phyloP scores from a whole-genome alignment of 805 yeast genomes.

The Ogataea methanolica region DNA sequence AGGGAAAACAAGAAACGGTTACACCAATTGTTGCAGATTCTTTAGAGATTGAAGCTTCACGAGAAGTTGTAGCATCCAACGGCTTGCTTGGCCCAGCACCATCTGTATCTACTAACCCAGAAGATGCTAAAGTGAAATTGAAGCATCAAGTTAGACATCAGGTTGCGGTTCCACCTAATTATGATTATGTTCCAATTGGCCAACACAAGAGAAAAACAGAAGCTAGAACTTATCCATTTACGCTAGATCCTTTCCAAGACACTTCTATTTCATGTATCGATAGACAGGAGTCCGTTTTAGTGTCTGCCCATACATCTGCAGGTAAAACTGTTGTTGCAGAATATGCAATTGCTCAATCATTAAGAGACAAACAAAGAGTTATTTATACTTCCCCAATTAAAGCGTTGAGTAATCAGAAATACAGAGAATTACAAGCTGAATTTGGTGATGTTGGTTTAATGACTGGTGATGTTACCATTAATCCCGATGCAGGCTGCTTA shows the following conservation, averaged over 20 bases:
- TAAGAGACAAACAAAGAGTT: constrained; percentile 86
- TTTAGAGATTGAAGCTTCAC: constrained; percentile 81
- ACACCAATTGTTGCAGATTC: constrained; percentile 81
- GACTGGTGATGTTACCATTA: constrained; percentile 97
- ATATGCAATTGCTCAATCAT: constrained; percentile 94
- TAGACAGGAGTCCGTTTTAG: constrained; percentile 88
- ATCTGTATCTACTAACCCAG: constrained; percentile 26
- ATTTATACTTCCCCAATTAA: constrained; percentile 95
- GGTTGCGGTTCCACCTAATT: constrained; percentile 92
- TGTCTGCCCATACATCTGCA: constrained; percentile 96
- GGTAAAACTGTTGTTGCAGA: constrained; percentile 98
- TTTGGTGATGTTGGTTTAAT: constrained; percentile 93
- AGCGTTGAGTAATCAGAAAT: constrained; percentile 91
- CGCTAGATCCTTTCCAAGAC: constrained; percentile 95
- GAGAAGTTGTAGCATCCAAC: constrained; percentile 80
- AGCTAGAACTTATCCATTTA: constrained; percentile 90
- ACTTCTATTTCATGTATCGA: constrained; percentile 95
- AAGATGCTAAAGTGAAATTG: constrained; percentile 48
- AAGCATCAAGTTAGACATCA: constrained; percentile 96
- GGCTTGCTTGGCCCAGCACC: constrained; percentile 47
- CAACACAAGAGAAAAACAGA: constrained; percentile 74
- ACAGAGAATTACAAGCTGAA: constrained; percentile 85
- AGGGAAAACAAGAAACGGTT: constrained; percentile 24
- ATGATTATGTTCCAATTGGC: constrained; percentile 81
- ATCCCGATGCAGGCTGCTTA: constrained; percentile 92